Conservation (phyloP, 768 basidiomycete species). For the Auricularia sp. region DNA sequence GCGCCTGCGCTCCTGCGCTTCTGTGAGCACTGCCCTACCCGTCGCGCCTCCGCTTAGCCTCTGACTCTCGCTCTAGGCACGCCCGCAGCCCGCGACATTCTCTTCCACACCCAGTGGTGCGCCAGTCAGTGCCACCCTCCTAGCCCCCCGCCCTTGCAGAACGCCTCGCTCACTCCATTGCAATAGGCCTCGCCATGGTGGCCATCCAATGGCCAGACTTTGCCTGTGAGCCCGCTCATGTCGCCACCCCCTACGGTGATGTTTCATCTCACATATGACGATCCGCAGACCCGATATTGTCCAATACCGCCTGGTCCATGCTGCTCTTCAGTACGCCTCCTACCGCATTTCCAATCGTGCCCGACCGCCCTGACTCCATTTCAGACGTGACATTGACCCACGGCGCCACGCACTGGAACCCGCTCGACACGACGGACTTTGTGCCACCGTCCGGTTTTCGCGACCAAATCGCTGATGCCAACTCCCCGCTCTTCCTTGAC, state of each 20-base stretch:
- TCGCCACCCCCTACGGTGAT: neutral
- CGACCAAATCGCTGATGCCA: conserved; percentile 57
- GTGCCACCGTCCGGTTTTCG: conserved; percentile 61
- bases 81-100: conserved; percentile 82
- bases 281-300: conserved; percentile 71
- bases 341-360: neutral
- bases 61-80: conserved; percentile 45
- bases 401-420: conserved; percentile 52
- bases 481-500: conserved; percentile 73
- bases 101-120: conserved; percentile 92
- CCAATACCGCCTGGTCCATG: conserved; percentile 83
- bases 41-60: neutral
- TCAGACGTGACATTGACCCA: conserved; percentile 66
- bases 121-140: conserved; percentile 22
- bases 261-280: neutral
- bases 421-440: conserved; percentile 46
- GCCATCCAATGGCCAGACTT: conserved; percentile 93
- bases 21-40: conserved; percentile 39
- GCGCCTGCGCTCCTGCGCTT: conserved; percentile 84
- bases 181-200: conserved; percentile 66
- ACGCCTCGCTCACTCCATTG: conserved; percentile 9
- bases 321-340: conserved; percentile 52
- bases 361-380: neutral
- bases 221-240: conserved; percentile 51
- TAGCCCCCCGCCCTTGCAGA: neutral